Percentiles rank a stretch among this genome's conserved stretches.
These are phyloP conservation scores for Seiridium unicorne DNA, from an alignment of 2,329 filamentous ascomycete genomes.

Conservation along the genomic window DNA sequence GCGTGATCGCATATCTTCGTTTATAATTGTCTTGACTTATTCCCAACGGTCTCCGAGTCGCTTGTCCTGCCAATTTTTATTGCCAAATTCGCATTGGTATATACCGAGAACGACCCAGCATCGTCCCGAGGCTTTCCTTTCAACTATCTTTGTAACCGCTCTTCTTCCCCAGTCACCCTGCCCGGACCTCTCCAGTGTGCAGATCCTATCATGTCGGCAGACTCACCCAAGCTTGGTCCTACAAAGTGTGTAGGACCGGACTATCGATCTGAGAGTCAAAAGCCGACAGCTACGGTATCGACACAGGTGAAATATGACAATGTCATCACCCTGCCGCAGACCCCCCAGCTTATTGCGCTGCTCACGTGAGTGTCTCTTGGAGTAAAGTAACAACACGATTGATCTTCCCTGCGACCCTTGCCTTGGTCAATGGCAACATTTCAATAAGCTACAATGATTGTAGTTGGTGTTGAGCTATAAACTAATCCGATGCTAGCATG, in stretches of 20 bases:
- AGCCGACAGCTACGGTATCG: conserved; percentile 86
- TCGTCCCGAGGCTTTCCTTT: too few species aligned
- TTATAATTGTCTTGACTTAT: not conserved
- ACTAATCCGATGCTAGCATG: conserved; percentile 59
- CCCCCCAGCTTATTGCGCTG: conserved; percentile 93
- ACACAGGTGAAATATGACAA: conserved; percentile 79
- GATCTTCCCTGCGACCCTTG: too few species aligned
- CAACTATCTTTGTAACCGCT: too few species aligned
- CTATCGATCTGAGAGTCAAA: conserved; percentile 74
- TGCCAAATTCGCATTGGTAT: not conserved
- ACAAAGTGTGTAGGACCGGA: conserved; percentile 74
- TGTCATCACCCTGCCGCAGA: conserved; percentile 87
- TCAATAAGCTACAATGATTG: too few species aligned
- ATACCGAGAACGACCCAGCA: not conserved
- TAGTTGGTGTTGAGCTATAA: not conserved
- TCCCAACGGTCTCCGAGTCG: not conserved
- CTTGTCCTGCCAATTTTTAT: not conserved
- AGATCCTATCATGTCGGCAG: not conserved
- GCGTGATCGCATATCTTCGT: not conserved
- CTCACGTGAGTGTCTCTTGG: conserved; percentile 73
- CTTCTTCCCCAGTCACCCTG: not conserved
- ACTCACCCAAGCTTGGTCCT: conserved; percentile 34
- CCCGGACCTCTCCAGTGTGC: not conserved
- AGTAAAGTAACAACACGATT: too few species aligned
- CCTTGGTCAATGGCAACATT: too few species aligned